Evolutionary conservation across 768 basidiomycete species (phyloP).

Genomic region (Pleurotus ostreatus): DNA sequence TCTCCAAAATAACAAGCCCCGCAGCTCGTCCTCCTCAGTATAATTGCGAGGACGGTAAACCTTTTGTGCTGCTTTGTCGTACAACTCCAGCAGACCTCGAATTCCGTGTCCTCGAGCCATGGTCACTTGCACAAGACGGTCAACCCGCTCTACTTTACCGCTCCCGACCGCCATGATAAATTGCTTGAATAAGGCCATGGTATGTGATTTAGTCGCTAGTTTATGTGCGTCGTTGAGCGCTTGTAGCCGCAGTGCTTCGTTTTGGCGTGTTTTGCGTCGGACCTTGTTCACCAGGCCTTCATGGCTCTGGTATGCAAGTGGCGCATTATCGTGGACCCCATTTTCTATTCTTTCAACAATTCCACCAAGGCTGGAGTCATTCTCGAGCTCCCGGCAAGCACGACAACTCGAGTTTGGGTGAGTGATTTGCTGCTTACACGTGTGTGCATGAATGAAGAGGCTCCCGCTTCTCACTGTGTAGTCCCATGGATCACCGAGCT

Average conservation of each 20-base stretch:
- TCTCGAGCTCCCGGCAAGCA: background rate
- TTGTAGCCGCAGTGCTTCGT: slow-evolving; percentile 7
- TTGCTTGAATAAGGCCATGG: slow-evolving; percentile 17
- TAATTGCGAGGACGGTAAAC: slow-evolving; percentile 16
- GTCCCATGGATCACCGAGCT: slow-evolving; percentile 19
- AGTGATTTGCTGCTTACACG: background rate
- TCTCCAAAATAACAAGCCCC: slow-evolving; percentile 14
- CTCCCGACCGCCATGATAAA: slow-evolving; percentile 19
- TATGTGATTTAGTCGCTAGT: slow-evolving; percentile 3
- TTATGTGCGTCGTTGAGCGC: slow-evolving; percentile 11
- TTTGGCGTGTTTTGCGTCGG: slow-evolving; percentile 8
- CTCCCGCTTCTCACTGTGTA: slow-evolving; percentile 12
- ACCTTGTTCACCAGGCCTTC: slow-evolving; percentile 9
- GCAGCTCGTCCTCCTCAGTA: slow-evolving; percentile 17
- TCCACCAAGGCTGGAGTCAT: slow-evolving; percentile 8
- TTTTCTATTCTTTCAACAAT: slow-evolving; percentile 13
- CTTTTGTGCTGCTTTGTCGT: slow-evolving; percentile 11
- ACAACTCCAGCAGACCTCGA: slow-evolving; percentile 12
- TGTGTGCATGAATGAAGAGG: slow-evolving; percentile 10
- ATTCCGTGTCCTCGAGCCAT: slow-evolving; percentile 14
- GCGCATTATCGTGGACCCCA: slow-evolving; percentile 14
- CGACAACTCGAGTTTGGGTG: background rate
- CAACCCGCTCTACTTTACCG: slow-evolving; percentile 15
- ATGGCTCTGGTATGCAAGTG: slow-evolving; percentile 11
- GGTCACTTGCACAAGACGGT: slow-evolving; percentile 13